These are phyloP conservation scores for Sarocladium brachiariae DNA, from an alignment of 2,329 filamentous ascomycete genomes.

Conservation along the genomic window DNA sequence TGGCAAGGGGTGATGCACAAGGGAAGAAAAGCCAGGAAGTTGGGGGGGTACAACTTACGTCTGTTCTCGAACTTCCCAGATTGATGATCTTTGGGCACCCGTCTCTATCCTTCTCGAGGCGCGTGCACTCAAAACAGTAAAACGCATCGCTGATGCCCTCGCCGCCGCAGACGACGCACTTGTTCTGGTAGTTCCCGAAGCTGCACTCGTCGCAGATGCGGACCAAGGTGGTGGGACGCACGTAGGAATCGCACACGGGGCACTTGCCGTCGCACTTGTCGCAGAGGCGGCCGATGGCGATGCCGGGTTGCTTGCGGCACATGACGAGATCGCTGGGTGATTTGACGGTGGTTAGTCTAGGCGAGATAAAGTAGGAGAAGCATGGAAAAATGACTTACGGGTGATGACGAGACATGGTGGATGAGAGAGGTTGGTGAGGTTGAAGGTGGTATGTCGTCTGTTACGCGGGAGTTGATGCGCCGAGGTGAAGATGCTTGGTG, in stretches of 20 bases:
- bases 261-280: conserved; percentile 99
- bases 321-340: conserved; percentile 92
- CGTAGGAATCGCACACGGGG: conserved; percentile 97
- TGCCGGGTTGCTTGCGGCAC: conserved; percentile 98
- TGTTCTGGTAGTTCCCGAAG: conserved; percentile 99
- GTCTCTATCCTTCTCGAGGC: conserved; percentile 92
- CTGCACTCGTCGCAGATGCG: conserved; percentile 99
- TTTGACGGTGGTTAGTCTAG: not conserved
- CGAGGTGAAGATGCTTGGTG: not conserved
- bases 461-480: too few species aligned
- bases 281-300: conserved; percentile 96
- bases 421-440: not conserved
- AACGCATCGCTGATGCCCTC: conserved; percentile 98
- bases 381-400: conserved; percentile 51
- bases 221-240: conserved; percentile 92
- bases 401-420: conserved; percentile 83
- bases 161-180: conserved; percentile 96
- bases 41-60: conserved; percentile 49
- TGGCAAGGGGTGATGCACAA: too few species aligned
- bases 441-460: not conserved
- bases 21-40: too few species aligned
- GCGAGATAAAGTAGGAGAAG: conserved; percentile 6
- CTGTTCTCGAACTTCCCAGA: conserved; percentile 87
- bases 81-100: conserved; percentile 99
- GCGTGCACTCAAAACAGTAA: conserved; percentile 98